Evolutionary conservation across 75 land plant genomes (phyloP).

Genomic region (Selaginella moellendorffii): DNA sequence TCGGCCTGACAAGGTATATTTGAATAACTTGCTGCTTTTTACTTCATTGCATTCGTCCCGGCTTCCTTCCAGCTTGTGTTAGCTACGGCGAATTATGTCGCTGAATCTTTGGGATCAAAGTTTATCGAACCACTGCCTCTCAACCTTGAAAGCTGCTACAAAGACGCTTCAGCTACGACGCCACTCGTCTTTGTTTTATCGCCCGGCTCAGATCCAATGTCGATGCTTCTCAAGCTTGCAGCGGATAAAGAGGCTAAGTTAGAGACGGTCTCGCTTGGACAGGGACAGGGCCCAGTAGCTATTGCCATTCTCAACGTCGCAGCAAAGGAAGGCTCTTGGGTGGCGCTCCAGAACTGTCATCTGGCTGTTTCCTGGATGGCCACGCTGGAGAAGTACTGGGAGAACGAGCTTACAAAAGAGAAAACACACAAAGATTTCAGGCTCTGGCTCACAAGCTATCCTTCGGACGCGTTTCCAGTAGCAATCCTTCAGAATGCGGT

Average conservation of each 20-base stretch:
- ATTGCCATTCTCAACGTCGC: slow-evolving; percentile 14
- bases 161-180: slow-evolving; percentile 15
- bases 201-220: slow-evolving; percentile 27
- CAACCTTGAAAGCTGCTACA: slow-evolving; percentile 18
- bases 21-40: no score
- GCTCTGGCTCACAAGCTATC: slow-evolving; percentile 22
- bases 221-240: slow-evolving; percentile 14
- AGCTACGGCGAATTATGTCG: slow-evolving; percentile 12
- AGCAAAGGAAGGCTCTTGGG: slow-evolving; percentile 18
- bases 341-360: slow-evolving; percentile 19
- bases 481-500: slow-evolving; percentile 20
- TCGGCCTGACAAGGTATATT: slow-evolving; percentile 31
- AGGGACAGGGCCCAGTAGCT: slow-evolving; percentile 22
- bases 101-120: slow-evolving; percentile 14
- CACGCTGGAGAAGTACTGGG: slow-evolving; percentile 19
- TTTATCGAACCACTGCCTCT: slow-evolving; percentile 20
- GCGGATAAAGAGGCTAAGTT: slow-evolving; percentile 17
- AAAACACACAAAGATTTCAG: slow-evolving; percentile 18
- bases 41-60: background rate
- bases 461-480: slow-evolving; percentile 18
- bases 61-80: slow-evolving; percentile 14
- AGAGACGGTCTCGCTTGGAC: slow-evolving; percentile 19
- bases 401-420: slow-evolving; percentile 17
- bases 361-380: slow-evolving; percentile 20
- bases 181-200: slow-evolving; percentile 22